Evolutionary conservation across 306 rosid genomes (phyloP), one percentile per base, ranked within the genome.

Genomic region (Herpetospermum pedunculosum): DNA sequence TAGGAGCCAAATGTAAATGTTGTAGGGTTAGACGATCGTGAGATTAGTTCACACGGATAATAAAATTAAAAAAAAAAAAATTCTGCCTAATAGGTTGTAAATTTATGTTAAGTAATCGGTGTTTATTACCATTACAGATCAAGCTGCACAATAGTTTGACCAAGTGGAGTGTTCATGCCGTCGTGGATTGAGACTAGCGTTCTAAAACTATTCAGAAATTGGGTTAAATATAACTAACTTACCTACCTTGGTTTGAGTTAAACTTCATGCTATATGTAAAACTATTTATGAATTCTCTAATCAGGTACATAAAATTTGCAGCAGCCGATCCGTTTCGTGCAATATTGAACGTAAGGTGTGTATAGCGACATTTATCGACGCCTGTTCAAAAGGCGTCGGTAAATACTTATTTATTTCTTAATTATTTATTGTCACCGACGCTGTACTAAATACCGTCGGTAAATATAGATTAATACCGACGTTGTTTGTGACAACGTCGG

Each of bases 281-380:
- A n/a, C n/a, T n/a, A 75, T 91, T 60, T 88, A 85, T 70, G 97
- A 89, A 72, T 85, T 94, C 69, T 91, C 96, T 3, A 79, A 83
- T 47, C 86, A 72, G 65, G 76, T 94, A 76, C 87, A 89, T 76
- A 81, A 89, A 84, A 88, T 94, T 73, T 94, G 98, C 37, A 92
- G 86, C 57, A 84, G 75, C 75, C 98, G 97, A 46, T 91, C 92
- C 0, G 97, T 94, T 79, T 91, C 92, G 2, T 94, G 98, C 75
- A 72, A 77, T 29, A 83, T 94, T 68, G 96, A 94, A 44, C 91
- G 87, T 46, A 94, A 89, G 95, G 98, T 94, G 72, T 47, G 83
- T 35, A 70, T 70, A n/a, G n/a, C n/a, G n/a, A n/a, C n/a, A n/a
- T n/a, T n/a, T n/a, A n/a, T n/a, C n/a, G n/a, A n/a, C n/a, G n/a